Evolutionary conservation across 768 basidiomycete species (phyloP), one percentile per base, ranked within the genome.

Genomic region (Psilocybe cubensis): DNA sequence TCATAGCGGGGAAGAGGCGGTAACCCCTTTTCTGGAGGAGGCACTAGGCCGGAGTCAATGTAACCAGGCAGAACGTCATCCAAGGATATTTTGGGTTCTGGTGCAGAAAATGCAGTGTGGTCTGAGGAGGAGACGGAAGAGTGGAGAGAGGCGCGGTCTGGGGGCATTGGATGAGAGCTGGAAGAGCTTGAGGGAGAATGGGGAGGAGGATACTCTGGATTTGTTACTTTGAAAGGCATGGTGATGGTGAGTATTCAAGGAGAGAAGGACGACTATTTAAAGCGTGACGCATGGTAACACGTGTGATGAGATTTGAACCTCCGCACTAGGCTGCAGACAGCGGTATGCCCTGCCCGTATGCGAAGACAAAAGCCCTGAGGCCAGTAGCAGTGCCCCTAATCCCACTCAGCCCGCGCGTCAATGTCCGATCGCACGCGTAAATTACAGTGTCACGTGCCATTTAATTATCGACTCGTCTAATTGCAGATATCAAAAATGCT

Each of bases 21-120:
- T 3, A 55, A 50, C 2, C 12, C 12, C 25, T 56, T 60, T 10
- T 55, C 40, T 18, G 14, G 27, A 3, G 38, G 12, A 20, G 29
- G 9, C n/a, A 25, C 47, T 20, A 14, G 10, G 29, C 38, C 17
- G 24, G 38, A 24, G 21, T 54, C 55, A 42, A 56, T 47, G 40
- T 58, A 58, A 14, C 46, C 23, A 48, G 58, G 47, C n/a, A 46
- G 38, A 7, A 54, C 46, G 9, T 52, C 51, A 6, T 59, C 58
- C 17, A 54, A 27, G 17, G 52, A 55, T 21, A 31, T 18, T 21
- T 54, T 54, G 23, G n/a, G 44, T n/a, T 56, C 54, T 9, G 58
- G n/a, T n/a, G n/a, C n/a, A n/a, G n/a, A 54, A 28, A 60, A 35
- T n/a, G 35, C 48, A 12, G 58, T 60, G 24, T 59, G 47, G 17